phyloP scores from a whole-genome alignment of 176 grass and related monocot species.

The Hyparrhenia diplandra region DNA sequence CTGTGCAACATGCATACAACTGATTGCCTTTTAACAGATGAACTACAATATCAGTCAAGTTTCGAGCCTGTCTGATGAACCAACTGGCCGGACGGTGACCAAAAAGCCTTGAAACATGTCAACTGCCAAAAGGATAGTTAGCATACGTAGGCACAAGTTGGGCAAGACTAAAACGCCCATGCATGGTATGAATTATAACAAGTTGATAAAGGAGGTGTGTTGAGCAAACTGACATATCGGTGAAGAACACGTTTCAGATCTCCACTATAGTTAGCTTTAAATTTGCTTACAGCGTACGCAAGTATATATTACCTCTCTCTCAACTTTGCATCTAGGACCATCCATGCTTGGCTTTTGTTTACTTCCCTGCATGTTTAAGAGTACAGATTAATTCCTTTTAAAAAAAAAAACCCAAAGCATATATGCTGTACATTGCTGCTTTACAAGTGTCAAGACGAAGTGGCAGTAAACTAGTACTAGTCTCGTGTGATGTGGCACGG shows the following conservation, averaged over 20 bases:
- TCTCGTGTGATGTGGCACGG: no score
- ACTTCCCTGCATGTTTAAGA: not conserved
- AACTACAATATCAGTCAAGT: no score
- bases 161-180: not conserved
- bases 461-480: not conserved
- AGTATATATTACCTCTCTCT: not conserved
- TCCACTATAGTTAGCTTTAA: not conserved
- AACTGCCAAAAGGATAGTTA: not conserved
- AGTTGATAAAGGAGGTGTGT: not conserved
- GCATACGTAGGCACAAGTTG: not conserved
- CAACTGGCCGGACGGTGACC: not conserved
- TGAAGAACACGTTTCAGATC: not conserved
- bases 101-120: not conserved
- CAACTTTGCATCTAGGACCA: constrained; percentile 17
- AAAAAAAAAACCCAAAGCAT: not conserved
- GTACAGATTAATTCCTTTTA: not conserved
- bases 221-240: not conserved
- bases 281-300: constrained; percentile 19
- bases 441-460: not conserved
- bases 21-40: no score
- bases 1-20: no score
- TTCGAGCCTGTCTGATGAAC: no score
- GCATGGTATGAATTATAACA: no score
- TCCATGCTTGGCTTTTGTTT: not conserved
- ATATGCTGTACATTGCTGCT: not conserved